phyloP scores from a whole-genome alignment of 352 stramenopile genomes.

The Phytophthora aleatoria region DNA sequence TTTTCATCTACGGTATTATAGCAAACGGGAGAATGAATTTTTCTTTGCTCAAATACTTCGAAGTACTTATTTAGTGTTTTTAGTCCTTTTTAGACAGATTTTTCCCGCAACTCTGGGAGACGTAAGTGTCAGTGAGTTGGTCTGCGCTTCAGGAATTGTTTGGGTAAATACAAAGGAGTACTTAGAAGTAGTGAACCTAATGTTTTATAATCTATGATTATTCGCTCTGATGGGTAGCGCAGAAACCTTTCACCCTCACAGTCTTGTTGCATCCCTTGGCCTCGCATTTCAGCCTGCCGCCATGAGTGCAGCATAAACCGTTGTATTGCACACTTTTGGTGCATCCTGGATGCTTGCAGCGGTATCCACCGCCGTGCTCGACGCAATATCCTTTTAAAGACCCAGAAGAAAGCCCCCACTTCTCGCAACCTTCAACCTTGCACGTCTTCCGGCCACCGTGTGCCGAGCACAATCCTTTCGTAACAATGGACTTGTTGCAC shows the following conservation, averaged over 20 bases:
- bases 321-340: slow-evolving; percentile 31
- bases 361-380: slow-evolving; percentile 30
- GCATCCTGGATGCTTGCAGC: slow-evolving; percentile 30
- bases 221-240: slow-evolving; percentile 8
- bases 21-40: no score
- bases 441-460: slow-evolving; percentile 34
- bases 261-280: slow-evolving; percentile 24
- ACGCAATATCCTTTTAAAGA: slow-evolving; percentile 32
- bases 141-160: no score
- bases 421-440: slow-evolving; percentile 26
- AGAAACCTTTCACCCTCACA: slow-evolving; percentile 27
- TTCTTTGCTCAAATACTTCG: no score
- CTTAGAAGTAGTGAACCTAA: no score
- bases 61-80: no score
- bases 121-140: no score
- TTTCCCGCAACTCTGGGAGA: no score
- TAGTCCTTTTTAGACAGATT: no score
- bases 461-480: slow-evolving; percentile 26
- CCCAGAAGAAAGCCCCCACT: slow-evolving; percentile 25
- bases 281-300: slow-evolving; percentile 18
- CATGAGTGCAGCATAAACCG: slow-evolving; percentile 31
- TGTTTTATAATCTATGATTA: neutral
- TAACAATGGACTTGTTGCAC: slow-evolving; percentile 24
- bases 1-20: no score
- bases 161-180: no score